These are phyloP conservation scores for Cercospora janseana DNA, from an alignment of 2,329 filamentous ascomycete genomes.

Conservation along the genomic window DNA sequence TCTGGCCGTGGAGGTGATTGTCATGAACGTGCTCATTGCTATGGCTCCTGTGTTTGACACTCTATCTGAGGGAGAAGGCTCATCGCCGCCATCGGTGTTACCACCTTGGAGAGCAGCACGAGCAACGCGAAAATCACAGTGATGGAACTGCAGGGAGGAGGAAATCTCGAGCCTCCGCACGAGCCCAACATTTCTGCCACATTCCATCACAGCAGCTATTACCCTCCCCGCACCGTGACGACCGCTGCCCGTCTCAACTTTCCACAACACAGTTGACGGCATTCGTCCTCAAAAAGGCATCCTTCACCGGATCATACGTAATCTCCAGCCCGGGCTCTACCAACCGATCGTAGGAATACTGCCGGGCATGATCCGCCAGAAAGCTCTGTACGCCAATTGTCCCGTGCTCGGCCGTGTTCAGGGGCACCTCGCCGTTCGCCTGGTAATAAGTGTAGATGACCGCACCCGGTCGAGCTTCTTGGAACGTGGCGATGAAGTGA, in stretches of 20 bases:
- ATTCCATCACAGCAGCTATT: conserved; percentile 1
- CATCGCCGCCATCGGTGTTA: too few relatives aligned
- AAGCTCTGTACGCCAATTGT: conserved; percentile 12
- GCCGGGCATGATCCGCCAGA: not conserved
- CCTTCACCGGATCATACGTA: conserved; percentile 6
- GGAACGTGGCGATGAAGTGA: conserved; percentile 14
- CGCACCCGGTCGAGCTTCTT: conserved; percentile 3
- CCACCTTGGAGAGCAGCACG: too few relatives aligned
- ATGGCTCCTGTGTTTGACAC: too few relatives aligned
- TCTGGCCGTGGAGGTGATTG: too few relatives aligned
- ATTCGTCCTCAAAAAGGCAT: conserved; percentile 9
- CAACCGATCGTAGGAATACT: conserved; percentile 8
- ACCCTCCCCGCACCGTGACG: too few relatives aligned
- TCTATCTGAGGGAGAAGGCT: too few relatives aligned
- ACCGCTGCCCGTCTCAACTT: not conserved
- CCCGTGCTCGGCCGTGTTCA: conserved; percentile 5
- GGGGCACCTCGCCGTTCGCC: conserved; percentile 6
- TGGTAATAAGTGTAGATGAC: conserved; percentile 11
- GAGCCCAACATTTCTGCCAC: not conserved
- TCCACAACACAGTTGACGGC: conserved; percentile 8
- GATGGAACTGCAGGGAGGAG: too few relatives aligned
- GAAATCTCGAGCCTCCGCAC: too few relatives aligned
- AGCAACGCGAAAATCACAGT: too few relatives aligned
- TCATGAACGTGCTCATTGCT: too few relatives aligned
- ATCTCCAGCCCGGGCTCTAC: conserved; percentile 7